These are phyloP conservation scores for Aspergillus sp. DNA, from an alignment of 2,329 filamentous ascomycete species.

Conservation along the genomic window DNA sequence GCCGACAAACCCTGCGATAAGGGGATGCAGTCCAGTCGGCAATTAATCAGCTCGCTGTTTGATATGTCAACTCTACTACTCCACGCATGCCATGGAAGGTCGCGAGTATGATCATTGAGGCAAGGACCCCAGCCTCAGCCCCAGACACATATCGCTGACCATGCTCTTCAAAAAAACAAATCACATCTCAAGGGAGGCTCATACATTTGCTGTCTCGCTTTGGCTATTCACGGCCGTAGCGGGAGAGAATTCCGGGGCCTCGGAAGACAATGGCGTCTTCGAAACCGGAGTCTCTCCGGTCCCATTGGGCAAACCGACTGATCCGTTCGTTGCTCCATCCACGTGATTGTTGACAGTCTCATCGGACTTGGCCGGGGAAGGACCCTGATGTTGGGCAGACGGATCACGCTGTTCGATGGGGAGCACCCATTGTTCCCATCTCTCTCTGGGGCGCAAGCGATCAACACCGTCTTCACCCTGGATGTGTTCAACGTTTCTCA, in stretches of 20 bases:
- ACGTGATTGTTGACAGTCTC: conserved; percentile 33
- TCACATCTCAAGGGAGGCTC: conserved; percentile 30
- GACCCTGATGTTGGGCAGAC: conserved; percentile 71
- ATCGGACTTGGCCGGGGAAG: conserved; percentile 43
- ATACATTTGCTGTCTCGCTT: conserved; percentile 39
- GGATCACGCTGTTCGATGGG: conserved; percentile 69
- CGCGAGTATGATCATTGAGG: conserved; percentile 28
- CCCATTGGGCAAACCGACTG: conserved; percentile 40
- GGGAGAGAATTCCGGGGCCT: conserved; percentile 63
- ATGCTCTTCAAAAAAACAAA: conserved; percentile 50
- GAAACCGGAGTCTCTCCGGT: conserved; percentile 32
- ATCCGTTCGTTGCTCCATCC: conserved; percentile 33
- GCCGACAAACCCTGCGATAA: conserved; percentile 33
- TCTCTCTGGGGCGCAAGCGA: conserved; percentile 69
- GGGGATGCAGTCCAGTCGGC: conserved; percentile 19
- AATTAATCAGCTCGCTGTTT: conserved; percentile 48
- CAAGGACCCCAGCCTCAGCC: conserved; percentile 14
- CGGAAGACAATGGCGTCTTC: conserved; percentile 59
- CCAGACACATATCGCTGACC: conserved; percentile 45
- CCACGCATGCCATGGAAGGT: conserved; percentile 57
- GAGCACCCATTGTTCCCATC: conserved; percentile 79
- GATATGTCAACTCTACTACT: conserved; percentile 41
- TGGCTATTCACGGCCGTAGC: conserved; percentile 28
- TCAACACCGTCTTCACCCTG: conserved; percentile 75
- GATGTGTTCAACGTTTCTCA: conserved; percentile 70